Percentiles rank a stretch among this genome's conserved stretches.
Conservation (phyloP, 768 basidiomycete species). For the Hysterangium stoloniferum region DNA sequence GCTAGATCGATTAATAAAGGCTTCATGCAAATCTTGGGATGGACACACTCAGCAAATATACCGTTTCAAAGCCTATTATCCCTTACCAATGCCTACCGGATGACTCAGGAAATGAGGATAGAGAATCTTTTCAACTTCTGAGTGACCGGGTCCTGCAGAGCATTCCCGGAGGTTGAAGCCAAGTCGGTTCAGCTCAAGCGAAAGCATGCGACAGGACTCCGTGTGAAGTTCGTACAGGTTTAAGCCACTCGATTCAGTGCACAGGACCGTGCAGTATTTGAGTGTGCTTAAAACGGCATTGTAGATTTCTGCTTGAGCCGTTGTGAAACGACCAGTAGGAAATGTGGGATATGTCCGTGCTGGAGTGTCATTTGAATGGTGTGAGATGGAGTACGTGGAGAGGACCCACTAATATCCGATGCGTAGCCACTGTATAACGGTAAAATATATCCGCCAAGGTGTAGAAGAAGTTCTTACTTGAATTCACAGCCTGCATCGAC, state of each 20-base stretch:
- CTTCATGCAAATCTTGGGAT: constrained; percentile 81
- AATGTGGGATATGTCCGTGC: constrained; percentile 79
- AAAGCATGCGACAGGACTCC: constrained; percentile 56
- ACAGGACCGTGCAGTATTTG: constrained; percentile 55
- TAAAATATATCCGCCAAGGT: background rate
- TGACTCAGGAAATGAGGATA: constrained; percentile 94
- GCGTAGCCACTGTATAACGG: constrained; percentile 66
- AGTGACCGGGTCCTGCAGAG: constrained; percentile 29
- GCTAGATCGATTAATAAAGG: constrained; percentile 47
- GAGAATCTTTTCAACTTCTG: constrained; percentile 59
- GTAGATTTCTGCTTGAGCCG: constrained; percentile 81
- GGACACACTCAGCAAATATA: background rate
- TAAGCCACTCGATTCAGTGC: constrained; percentile 47
- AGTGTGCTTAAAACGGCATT: constrained; percentile 65
- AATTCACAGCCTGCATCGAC: constrained; percentile 93
- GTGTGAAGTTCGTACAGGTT: constrained; percentile 74
- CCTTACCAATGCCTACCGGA: constrained; percentile 79
- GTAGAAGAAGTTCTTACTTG: constrained; percentile 43
- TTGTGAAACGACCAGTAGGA: constrained; percentile 62
- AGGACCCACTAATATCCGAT: constrained; percentile 76
- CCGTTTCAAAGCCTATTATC: constrained; percentile 6
- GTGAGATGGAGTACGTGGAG: background rate
- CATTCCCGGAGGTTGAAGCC: constrained; percentile 49
- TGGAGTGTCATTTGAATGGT: constrained; percentile 25
- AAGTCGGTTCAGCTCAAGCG: constrained; percentile 67